Percentiles rank a stretch among this genome's conserved stretches.
These are phyloP conservation scores for Pestalotiopsis sp. DNA, from an alignment of 2,329 filamentous ascomycete genomes.

Conservation along the genomic window DNA sequence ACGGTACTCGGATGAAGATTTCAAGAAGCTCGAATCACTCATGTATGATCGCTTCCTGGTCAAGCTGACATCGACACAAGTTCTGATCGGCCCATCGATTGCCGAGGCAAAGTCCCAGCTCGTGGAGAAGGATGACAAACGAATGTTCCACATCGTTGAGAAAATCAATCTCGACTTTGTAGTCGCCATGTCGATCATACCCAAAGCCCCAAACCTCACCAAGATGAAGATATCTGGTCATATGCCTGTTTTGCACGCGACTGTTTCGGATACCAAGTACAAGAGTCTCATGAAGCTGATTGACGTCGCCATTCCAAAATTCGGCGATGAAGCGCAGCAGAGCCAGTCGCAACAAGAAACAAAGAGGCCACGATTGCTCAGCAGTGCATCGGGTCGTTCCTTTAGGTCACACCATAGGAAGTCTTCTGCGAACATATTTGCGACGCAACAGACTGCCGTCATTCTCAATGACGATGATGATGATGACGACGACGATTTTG, in stretches of 20 bases:
- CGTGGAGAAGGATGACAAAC: conserved; percentile 65
- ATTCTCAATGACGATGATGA: conserved; percentile 78
- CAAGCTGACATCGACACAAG: conserved; percentile 91
- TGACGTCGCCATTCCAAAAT: conserved; percentile 89
- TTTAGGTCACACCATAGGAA: conserved; percentile 54
- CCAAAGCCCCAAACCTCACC: conserved; percentile 90
- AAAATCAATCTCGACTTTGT: conserved; percentile 97
- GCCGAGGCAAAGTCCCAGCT: conserved; percentile 87
- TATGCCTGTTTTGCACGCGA: conserved; percentile 87
- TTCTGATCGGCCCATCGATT: conserved; percentile 92
- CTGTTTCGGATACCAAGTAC: conserved; percentile 93
- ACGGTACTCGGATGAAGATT: conserved; percentile 86
- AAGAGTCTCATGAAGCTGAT: conserved; percentile 96
- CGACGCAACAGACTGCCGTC: conserved; percentile 73
- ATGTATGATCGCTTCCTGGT: conserved; percentile 98
- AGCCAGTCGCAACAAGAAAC: conserved; percentile 27
- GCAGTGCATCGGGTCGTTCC: conserved; percentile 48
- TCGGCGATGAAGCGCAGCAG: conserved; percentile 55
- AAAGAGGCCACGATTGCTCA: conserved; percentile 49
- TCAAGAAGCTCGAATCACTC: conserved; percentile 81
- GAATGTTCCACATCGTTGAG: conserved; percentile 87
- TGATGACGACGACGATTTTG: conserved; percentile 65
- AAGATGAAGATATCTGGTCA: conserved; percentile 91
- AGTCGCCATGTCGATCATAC: conserved; percentile 95
- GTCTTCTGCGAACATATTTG: conserved; percentile 72